Evolutionary conservation across 2,329 filamentous ascomycete genomes (phyloP), one percentile per base, ranked within the genome.

Genomic region (Xylaria sp.): DNA sequence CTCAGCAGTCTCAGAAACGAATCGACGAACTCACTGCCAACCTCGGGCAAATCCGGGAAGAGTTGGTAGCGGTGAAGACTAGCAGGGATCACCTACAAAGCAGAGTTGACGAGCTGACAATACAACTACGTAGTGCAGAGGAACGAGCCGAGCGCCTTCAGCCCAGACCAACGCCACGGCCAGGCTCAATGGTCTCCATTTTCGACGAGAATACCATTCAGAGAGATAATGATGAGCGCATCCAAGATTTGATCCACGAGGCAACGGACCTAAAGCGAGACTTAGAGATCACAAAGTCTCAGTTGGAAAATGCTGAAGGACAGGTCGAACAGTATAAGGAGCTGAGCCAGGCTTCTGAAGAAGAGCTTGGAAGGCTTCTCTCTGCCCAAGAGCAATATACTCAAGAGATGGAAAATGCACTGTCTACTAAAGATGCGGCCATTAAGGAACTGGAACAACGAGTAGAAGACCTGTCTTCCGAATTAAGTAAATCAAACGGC

Each of bases 21-120:
- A 96, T 98, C 68, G 95, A 99, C 72, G 95, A 98, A 75, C 87
- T 99, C 53, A 91, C 95, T 70, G 85, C 90, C 36, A 95, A 89
- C 74, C 84, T 97, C 46, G 87, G 93, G 72, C 89, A 93, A 68
- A 89, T 91, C 59, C 93, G 95, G 52, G 94, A 98, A 79, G 94
- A 97, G 74, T 87, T 97, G 60, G 89, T 96, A 53, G 90, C 91
- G 30, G 89, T 91, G 28, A 97, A 97, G 84, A 97, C 95, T 1
- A 92, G 89, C 55, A 90, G 92, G 56, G 95, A 98, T 78, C 93
- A 97, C 78, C 85, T 99, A 1, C 94, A 98, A 78, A 88, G 90
- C 39, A 89, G 94, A 65, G 93, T 97, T 3, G 92, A 97, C 72
- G 95, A 98, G 81, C 83, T 99, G 63, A 91, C 91, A 30, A 92